Evolutionary conservation across 495 filamentous ascomycete species (phyloP), one percentile per base, ranked within the genome.

Genomic region (Penicillium cinerascens): DNA sequence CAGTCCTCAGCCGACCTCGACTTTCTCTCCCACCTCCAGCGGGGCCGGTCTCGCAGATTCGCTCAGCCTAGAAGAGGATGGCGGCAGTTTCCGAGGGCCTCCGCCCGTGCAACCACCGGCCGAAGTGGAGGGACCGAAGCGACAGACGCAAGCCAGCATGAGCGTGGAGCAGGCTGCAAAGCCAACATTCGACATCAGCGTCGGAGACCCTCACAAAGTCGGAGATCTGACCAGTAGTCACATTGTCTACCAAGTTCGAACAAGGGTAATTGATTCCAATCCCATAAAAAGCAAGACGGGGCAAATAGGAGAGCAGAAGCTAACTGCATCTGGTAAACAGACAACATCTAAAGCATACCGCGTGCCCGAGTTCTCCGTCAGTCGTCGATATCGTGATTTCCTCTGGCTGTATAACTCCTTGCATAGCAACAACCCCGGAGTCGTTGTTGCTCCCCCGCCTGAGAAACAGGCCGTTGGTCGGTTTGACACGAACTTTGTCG

Each of bases 391-490:
- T 73, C 84, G 93, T 41, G 93, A 98, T 72, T 97, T 98, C 65
- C 74, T 97, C 35, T 98, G 93, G 93, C 85, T 98, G 18, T 98
- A 97, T 63, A 96, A 86, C 52, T 87, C 87, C 26, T 77, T 98
- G 56, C 93, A 97, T 67, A 87, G 81, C 59, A 97, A 92, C 68
- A 97, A 92, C 63, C 93, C 93, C 13, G 93, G 93, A 42, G 85
- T 96, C 37, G 89, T 98, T 49, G 91, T 97, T 17, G 93, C 93
- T 1, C 95, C 93, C 36, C 93, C 93, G 4, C 93, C 93, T 4
- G 93, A 98, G 76, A 98, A 98, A 73, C 95, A 98, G 71, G 91
- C 93, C 11, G 88, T 97, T 42, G 92, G 92, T 37, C 84, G 93
- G 36, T 98, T 98, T 63, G 93, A 98, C 71, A 88, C 85, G 50